Percentiles rank a stretch among this genome's conserved stretches.
These are phyloP conservation scores for Psilocybe azurescens DNA, from an alignment of 768 basidiomycete genomes.

Conservation along the genomic window DNA sequence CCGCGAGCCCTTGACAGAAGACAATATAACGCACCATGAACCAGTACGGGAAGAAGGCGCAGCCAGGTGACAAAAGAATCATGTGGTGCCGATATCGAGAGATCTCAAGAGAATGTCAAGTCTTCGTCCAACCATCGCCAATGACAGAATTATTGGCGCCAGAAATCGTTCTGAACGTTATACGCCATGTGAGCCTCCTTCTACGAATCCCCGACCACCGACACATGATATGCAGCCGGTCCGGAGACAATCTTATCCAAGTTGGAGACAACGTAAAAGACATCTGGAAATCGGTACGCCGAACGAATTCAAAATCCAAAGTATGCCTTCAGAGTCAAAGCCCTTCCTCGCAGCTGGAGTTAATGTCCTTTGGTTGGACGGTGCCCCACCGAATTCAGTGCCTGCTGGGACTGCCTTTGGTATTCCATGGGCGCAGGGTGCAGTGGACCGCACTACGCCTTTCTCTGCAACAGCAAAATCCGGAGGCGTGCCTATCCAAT, in stretches of 20 bases:
- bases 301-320: not conserved
- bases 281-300: not conserved
- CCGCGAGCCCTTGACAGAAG: not conserved
- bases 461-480: slow-evolving; percentile 16
- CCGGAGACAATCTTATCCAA: not conserved
- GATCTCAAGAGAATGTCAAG: too few species aligned
- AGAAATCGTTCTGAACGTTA: not conserved
- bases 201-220: not conserved
- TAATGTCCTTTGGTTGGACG: slow-evolving; percentile 39
- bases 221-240: not conserved
- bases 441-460: slow-evolving; percentile 42
- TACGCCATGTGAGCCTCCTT: not conserved
- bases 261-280: not conserved
- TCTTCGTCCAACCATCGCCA: not conserved
- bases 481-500: slow-evolving; percentile 23
- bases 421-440: slow-evolving; percentile 40
- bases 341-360: slow-evolving; percentile 26
- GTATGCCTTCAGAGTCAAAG: not conserved
- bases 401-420: slow-evolving; percentile 43
- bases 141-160: not conserved
- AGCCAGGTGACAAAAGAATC: not conserved
- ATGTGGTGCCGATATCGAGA: not conserved
- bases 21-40: not conserved
- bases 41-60: not conserved
- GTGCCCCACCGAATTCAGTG: slow-evolving; percentile 28